Evolutionary conservation across 805 yeast species (phyloP).

Genomic region (Metschnikowia aberdeeniae): DNA sequence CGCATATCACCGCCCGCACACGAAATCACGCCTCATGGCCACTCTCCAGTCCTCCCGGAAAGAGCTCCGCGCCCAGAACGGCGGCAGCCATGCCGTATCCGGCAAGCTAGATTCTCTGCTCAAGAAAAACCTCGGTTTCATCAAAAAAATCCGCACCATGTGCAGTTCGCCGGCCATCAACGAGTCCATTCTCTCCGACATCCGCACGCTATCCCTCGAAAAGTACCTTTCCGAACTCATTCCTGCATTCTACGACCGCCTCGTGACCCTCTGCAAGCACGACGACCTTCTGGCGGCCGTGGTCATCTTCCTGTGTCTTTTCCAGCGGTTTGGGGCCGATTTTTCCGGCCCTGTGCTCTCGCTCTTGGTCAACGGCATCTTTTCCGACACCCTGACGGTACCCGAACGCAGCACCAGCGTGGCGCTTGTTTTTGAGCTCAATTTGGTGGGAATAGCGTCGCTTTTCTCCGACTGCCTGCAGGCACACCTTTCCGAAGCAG

Average conservation of each 20-base stretch:
- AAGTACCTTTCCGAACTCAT: constrained; percentile 72
- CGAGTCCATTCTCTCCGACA: constrained; percentile 52
- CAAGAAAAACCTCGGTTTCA: constrained; percentile 77
- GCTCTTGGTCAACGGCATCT: constrained; percentile 10
- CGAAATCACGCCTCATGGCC: not conserved
- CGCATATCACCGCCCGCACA: not conserved
- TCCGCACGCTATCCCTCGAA: constrained; percentile 58
- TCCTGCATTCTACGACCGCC: constrained; percentile 58
- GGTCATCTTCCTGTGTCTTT: constrained; percentile 66
- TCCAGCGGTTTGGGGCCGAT: constrained; percentile 59
- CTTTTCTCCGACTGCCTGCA: constrained; percentile 13
- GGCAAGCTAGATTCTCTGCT: constrained; percentile 64
- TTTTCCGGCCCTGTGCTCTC: constrained; percentile 12
- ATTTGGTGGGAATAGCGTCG: constrained; percentile 10
- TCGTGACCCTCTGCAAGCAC: constrained; percentile 46
- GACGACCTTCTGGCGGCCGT: constrained; percentile 62
- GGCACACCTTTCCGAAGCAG: constrained; percentile 2
- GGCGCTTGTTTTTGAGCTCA: constrained; percentile 13
- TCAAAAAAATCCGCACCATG: constrained; percentile 61
- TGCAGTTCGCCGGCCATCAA: constrained; percentile 42
- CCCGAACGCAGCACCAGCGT: constrained; percentile 9
- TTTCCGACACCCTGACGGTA: constrained; percentile 4
- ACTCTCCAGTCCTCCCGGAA: not conserved
- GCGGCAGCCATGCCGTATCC: not conserved
- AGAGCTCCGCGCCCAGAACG: not conserved